Percentiles rank a stretch among this genome's conserved stretches.
phyloP scores from a whole-genome alignment of 2,329 filamentous ascomycete genomes.

The Blumeria graminis region DNA sequence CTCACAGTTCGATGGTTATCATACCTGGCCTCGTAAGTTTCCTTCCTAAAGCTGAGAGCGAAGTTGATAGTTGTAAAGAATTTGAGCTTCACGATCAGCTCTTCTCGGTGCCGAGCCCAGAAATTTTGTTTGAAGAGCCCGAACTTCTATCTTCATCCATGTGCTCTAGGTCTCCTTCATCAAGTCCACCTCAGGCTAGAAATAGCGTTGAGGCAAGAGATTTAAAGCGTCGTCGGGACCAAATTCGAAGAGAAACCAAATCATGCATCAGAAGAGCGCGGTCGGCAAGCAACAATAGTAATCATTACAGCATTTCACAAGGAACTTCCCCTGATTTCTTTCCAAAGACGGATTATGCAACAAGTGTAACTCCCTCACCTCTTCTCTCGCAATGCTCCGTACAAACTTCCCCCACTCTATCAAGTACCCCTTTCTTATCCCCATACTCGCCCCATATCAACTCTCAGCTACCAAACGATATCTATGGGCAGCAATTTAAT shows the following conservation, averaged over 20 bases:
- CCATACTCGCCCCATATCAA: conserved; percentile 11
- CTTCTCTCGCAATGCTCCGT: conserved; percentile 12
- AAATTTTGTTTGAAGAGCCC: conserved; percentile 12
- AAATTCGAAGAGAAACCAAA: conserved; percentile 33
- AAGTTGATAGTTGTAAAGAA: conserved; percentile 6
- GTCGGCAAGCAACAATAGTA: conserved; percentile 14
- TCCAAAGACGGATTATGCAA: conserved; percentile 12
- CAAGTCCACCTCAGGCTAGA: conserved; percentile 29
- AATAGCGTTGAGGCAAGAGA: conserved; percentile 36
- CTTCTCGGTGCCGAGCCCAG: conserved; percentile 10
- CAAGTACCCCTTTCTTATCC: conserved; percentile 11
- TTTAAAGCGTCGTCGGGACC: conserved; percentile 34
- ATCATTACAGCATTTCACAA: conserved; percentile 14
- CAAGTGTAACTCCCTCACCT: conserved; percentile 13
- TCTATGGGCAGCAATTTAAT: conserved; percentile 13
- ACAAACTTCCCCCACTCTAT: conserved; percentile 10
- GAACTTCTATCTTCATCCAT: conserved; percentile 12
- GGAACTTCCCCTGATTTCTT: conserved; percentile 14
- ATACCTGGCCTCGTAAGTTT: conserved; percentile 15
- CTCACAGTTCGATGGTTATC: conserved; percentile 10
- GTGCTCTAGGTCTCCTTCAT: conserved; percentile 19
- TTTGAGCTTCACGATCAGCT: conserved; percentile 14
- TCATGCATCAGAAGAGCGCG: conserved; percentile 24
- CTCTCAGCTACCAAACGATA: conserved; percentile 10
- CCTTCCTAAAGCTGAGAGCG: not conserved